phyloP scores from a whole-genome alignment of 805 yeast species.

The Soucietia sequanensis region DNA sequence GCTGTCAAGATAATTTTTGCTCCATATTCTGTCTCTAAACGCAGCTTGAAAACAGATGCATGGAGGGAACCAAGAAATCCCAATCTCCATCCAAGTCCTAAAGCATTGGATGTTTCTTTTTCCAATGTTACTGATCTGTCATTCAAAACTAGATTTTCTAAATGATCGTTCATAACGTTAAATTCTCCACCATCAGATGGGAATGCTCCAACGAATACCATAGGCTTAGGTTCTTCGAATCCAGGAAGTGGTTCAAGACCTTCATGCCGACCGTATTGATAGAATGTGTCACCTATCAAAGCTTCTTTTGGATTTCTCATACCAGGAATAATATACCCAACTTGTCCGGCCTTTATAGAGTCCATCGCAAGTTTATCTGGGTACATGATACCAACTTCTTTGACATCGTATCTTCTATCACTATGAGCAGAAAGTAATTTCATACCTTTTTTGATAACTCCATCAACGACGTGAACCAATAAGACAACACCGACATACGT shows the following conservation, averaged over 20 bases:
- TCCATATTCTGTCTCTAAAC: conserved; percentile 92
- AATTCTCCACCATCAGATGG: conserved; percentile 95
- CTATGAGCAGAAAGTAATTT: conserved; percentile 78
- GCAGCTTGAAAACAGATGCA: conserved; percentile 90
- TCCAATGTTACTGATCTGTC: conserved; percentile 89
- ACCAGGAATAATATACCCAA: conserved; percentile 92
- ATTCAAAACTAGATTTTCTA: conserved; percentile 83
- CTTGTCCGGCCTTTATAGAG: conserved; percentile 80
- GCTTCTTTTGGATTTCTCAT: conserved; percentile 88
- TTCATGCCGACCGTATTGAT: conserved; percentile 53
- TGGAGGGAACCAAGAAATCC: conserved; percentile 94
- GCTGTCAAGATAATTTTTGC: conserved; percentile 89
- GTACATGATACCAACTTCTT: conserved; percentile 93
- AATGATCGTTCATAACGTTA: conserved; percentile 82
- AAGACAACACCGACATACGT: conserved; percentile 87
- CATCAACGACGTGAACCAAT: conserved; percentile 83
- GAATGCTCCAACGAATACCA: conserved; percentile 98
- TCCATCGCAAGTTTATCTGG: conserved; percentile 77
- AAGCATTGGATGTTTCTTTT: conserved; percentile 87
- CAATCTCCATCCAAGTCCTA: conserved; percentile 97
- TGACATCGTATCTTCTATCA: conserved; percentile 73
- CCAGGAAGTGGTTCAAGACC: conserved; percentile 83
- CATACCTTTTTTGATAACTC: conserved; percentile 69
- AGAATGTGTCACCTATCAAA: conserved; percentile 85
- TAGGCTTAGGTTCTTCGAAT: conserved; percentile 94